Evolutionary conservation across 805 yeast species (phyloP).

Genomic region (Naumovozyma baii): DNA sequence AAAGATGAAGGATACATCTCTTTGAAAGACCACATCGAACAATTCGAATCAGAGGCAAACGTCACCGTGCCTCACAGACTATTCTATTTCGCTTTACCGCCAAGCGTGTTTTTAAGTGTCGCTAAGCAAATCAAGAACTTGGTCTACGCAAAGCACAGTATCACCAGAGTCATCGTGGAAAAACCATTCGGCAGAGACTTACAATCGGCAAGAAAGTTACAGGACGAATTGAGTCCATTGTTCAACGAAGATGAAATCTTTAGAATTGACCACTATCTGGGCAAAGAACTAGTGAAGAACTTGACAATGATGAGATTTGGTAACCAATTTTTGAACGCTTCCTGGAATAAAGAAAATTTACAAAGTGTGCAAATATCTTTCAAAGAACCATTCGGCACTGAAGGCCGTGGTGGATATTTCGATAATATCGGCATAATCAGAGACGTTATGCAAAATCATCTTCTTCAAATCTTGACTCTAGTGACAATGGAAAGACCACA

Average conservation of each 20-base stretch:
- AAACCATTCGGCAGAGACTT: conserved; percentile 96
- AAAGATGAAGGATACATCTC: conserved; percentile 58
- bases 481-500: conserved; percentile 94
- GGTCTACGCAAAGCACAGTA: conserved; percentile 59
- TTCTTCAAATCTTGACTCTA: conserved; percentile 83
- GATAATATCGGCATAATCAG: conserved; percentile 91
- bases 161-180: conserved; percentile 79
- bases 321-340: conserved; percentile 76
- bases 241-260: conserved; percentile 86
- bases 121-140: conserved; percentile 60
- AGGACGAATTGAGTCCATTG: conserved; percentile 67
- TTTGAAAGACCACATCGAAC: conserved; percentile 46
- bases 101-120: conserved; percentile 77
- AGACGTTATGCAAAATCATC: conserved; percentile 97
- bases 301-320: conserved; percentile 82
- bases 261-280: conserved; percentile 95
- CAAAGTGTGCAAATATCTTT: conserved; percentile 78
- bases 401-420: conserved; percentile 97
- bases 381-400: conserved; percentile 98
- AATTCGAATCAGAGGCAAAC: conserved; percentile 43
- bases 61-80: conserved; percentile 60
- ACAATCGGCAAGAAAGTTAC: conserved; percentile 66
- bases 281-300: conserved; percentile 97
- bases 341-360: conserved; percentile 78
- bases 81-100: conserved; percentile 91